These are phyloP conservation scores for Lentinula detonsa DNA, from an alignment of 768 basidiomycete species.

Conservation along the genomic window DNA sequence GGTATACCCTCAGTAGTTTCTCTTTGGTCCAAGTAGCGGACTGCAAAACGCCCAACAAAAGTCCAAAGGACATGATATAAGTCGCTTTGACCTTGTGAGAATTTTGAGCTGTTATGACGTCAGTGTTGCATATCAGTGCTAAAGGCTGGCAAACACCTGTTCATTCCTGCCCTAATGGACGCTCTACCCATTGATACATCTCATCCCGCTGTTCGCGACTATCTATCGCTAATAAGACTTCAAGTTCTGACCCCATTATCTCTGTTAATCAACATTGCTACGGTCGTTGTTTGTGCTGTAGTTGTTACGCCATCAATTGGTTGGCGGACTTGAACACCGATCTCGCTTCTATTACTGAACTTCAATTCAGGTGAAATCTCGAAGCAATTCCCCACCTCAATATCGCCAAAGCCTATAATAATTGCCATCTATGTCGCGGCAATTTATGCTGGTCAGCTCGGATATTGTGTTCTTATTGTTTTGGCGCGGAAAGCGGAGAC, in stretches of 20 bases:
- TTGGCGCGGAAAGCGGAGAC: constrained; percentile 70
- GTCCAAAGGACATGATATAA: neutral
- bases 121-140: no score
- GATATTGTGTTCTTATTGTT: constrained; percentile 78
- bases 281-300: constrained; percentile 60
- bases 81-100: neutral
- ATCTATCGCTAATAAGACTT: constrained; percentile 63
- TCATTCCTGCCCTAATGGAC: constrained; percentile 33
- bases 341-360: neutral
- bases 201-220: constrained; percentile 59
- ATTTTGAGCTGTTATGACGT: neutral
- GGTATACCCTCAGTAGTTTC: no score
- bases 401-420: constrained; percentile 58
- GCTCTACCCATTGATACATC: constrained; percentile 50
- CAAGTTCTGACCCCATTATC: constrained; percentile 87
- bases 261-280: constrained; percentile 73
- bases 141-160: no score
- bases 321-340: constrained; percentile 16
- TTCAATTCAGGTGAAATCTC: constrained; percentile 39
- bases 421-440: constrained; percentile 56
- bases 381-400: constrained; percentile 53
- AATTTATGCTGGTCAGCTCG: constrained; percentile 65
- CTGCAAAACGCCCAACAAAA: neutral
- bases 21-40: no score
- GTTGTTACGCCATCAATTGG: constrained; percentile 63